Conservation (phyloP, 2,329 filamentous ascomycete species). For the Cadophora sp. region DNA sequence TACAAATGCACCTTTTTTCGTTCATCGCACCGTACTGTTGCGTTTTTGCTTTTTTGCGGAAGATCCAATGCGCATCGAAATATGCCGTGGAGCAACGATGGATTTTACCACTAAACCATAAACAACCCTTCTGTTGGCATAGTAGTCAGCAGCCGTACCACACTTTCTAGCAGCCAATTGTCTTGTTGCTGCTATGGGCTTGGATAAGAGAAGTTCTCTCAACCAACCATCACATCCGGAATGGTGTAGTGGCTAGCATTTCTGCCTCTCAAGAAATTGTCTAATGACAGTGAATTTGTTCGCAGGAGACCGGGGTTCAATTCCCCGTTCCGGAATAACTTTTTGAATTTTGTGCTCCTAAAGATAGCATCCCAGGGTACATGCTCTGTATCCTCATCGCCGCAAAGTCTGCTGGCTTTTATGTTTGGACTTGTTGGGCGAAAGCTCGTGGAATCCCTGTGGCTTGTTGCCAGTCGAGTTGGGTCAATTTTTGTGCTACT, state of each 20-base stretch:
- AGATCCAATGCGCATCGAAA: not conserved
- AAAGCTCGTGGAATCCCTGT: not conserved
- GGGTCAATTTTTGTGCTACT: not conserved
- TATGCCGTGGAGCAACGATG: not conserved
- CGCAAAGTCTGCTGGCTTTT: not conserved
- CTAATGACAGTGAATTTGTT: not conserved
- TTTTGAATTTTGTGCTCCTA: not conserved
- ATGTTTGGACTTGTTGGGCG: not conserved
- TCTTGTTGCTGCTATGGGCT: not conserved
- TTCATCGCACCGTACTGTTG: not conserved
- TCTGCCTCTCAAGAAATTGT: slow-evolving; percentile 15
- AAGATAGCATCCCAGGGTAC: not conserved
- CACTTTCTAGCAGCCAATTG: not conserved
- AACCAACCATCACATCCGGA: not conserved
- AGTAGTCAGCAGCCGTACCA: not conserved
- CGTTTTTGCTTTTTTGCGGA: not conserved
- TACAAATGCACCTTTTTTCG: not conserved
- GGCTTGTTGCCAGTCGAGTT: not conserved
- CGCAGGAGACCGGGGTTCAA: slow-evolving; percentile 18
- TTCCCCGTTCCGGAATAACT: slow-evolving; percentile 9
- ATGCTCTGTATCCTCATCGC: not conserved
- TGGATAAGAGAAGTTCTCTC: not conserved
- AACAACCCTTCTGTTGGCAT: not conserved
- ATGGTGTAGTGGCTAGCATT: slow-evolving; percentile 17
- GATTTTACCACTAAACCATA: slow-evolving; percentile 14